A percentile compares a stretch with the other conserved stretches of the same genome.
These are phyloP conservation scores for Pleurotus tuoliensis DNA, from an alignment of 768 basidiomycete genomes.

Conservation along the genomic window DNA sequence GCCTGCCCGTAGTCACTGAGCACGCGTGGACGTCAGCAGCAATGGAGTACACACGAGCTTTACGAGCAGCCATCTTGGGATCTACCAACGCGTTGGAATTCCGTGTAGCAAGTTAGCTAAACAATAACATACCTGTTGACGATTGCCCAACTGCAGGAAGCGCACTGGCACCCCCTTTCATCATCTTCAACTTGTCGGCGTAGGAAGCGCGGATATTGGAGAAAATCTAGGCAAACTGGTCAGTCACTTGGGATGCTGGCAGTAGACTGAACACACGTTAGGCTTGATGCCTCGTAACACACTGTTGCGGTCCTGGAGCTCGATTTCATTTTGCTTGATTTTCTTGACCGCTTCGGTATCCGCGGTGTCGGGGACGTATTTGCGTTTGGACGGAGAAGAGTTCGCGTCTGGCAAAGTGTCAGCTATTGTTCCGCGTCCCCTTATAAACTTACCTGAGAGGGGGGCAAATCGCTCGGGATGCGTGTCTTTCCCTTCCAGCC, in stretches of 20 bases:
- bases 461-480: constrained; percentile 51
- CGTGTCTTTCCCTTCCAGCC: constrained; percentile 60
- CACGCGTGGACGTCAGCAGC: neutral
- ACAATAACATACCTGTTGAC: constrained; percentile 13
- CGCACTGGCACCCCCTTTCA: constrained; percentile 55
- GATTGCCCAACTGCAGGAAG: constrained; percentile 36
- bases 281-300: constrained; percentile 80
- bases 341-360: constrained; percentile 87
- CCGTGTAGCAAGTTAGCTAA: neutral
- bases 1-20: constrained; percentile 33
- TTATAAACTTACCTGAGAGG: constrained; percentile 27
- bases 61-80: constrained; percentile 60
- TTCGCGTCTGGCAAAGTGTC: constrained; percentile 17
- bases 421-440: too few relatives aligned
- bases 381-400: constrained; percentile 60
- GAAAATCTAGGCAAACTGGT: constrained; percentile 65
- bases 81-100: constrained; percentile 27
- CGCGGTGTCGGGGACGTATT: constrained; percentile 72
- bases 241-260: neutral
- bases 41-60: constrained; percentile 52
- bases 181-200: constrained; percentile 73
- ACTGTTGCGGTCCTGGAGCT: constrained; percentile 77
- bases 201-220: constrained; percentile 60
- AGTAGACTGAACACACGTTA: constrained; percentile 53
- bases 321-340: constrained; percentile 72